Evolutionary conservation across 441 rosid genomes (phyloP), one percentile per base, ranked within the genome.

Genomic region (Populus trichocarpa): DNA sequence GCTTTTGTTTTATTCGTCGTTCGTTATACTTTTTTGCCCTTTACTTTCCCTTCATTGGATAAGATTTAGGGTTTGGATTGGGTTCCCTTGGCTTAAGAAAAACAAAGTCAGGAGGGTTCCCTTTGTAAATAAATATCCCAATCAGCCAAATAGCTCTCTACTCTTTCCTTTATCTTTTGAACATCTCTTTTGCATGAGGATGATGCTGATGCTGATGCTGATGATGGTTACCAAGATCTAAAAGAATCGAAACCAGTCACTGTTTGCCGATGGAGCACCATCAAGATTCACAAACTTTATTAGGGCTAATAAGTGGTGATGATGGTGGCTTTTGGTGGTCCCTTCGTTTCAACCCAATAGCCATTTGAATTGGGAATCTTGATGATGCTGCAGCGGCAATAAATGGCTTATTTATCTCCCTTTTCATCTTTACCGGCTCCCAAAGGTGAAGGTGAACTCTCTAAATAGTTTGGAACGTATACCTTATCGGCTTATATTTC

Each of bases 351-450:
- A 77, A 80, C 79, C 71, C 81, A 78, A 68, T 66, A 61, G 38
- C 81, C 77, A 65, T 84, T 77, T 85, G 85, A 81, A 76, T 30
- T 30, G 32, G 32, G 32, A 30, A 30, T 30, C 32, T 30, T 30
- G 32, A 30, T 30, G 32, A 30, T 95, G 99, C 99, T 95, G 98
- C 98, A 95, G 94, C 91, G 88, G 96, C 96, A 89, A 88, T 90
- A 79, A 85, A 81, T 93, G 97, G 82, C 97, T 95, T 57, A 36
- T 76, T 26, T 61, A 14, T 36, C 11, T 40, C 23, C 59, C 5
- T 35, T 32, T 70, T 25, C 25, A 40, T 2, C 30, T 35, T 10
- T 12, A 35, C 69, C 7, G 40, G 14, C 25, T 22, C 50, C 14
- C 6, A 8, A 69, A 18, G 32, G 8, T 25, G 42, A 69, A 68